A percentile compares a stretch with the other conserved stretches of the same genome.
Conservation (phyloP, 371 early-diverging fungal genomes). For the Batkoa obscura region DNA sequence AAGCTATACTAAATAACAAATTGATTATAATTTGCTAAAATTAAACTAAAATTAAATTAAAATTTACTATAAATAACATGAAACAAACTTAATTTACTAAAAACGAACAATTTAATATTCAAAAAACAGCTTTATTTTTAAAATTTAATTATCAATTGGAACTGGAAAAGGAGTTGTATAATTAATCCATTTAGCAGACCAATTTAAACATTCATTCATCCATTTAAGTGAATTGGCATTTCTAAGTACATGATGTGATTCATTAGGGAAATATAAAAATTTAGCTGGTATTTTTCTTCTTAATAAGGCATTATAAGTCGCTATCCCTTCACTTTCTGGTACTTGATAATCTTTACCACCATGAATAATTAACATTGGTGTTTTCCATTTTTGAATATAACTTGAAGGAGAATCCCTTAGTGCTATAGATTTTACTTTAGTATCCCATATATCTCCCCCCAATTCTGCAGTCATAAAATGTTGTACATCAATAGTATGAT, state of each 20-base stretch:
- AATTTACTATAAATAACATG: too few relatives aligned
- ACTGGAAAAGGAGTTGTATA: not conserved
- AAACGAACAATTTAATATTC: too few relatives aligned
- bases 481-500: slow-evolving; percentile 59
- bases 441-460: slow-evolving; percentile 40
- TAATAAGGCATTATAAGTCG: slow-evolving; percentile 59
- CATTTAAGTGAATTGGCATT: slow-evolving; percentile 40
- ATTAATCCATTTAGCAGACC: slow-evolving; percentile 36
- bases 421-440: slow-evolving; percentile 13
- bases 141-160: too few relatives aligned
- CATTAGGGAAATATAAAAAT: slow-evolving; percentile 63
- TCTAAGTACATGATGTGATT: slow-evolving; percentile 36
- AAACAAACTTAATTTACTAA: too few relatives aligned
- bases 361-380: slow-evolving; percentile 62
- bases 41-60: too few relatives aligned
- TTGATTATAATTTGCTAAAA: too few relatives aligned
- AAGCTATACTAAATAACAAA: too few relatives aligned
- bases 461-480: slow-evolving; percentile 56
- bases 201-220: slow-evolving; percentile 47
- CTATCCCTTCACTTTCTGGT: slow-evolving; percentile 43
- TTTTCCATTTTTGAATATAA: slow-evolving; percentile 51
- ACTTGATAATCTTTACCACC: slow-evolving; percentile 45
- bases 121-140: too few relatives aligned
- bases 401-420: slow-evolving; percentile 53
- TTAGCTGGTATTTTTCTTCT: slow-evolving; percentile 46